Base-by-base conservation (phyloP, 257 asterid species). In the Solanum sejunctum region DNA sequence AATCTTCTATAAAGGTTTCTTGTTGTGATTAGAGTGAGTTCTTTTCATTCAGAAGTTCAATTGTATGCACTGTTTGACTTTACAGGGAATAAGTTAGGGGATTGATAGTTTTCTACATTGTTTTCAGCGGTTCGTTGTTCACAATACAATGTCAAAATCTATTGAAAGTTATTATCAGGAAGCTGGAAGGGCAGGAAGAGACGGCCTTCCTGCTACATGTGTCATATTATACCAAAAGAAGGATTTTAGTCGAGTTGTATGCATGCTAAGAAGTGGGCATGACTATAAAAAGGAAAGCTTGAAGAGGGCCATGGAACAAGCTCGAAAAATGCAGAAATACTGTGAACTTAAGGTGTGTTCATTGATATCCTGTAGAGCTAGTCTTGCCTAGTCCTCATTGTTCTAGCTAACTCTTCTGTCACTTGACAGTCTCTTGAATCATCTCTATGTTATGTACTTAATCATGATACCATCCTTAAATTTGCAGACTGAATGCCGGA, bases 161-260 rank as follows among this genome's bases (percentile, higher is more conserved):
- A 93, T 97, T 11, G 99, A 97, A 91, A 94, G 99, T 91, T 95
- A 95, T 92, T 97, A 97, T 90, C 98, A 95, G 89, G 98, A 97
- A 94, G 95, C 99, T 49, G 99, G 99, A 88, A 91, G 99, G 91
- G 98, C 99, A 8, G 99, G 99, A 81, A 91, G 98, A 84, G 98
- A 94, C 87, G 88, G 89, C 85, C 89, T 90, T 55, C 87, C 97
- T 56, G 89, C 99, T 70, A 89, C 93, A 39, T 97, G 99, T 83
- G 63, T 93, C 58, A 90, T 92, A 85, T 88, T 97, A 45, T 97
- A 95, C 87, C 99, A 92, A 89, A 94, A 86, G 94, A 95, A 97
- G 91, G 99, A 97, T 89, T 97, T 95, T 91, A 95, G 98, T 85
- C 91, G 98, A 80, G 92, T 95, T 32, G 98, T 95, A 39, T 95